A percentile compares a stretch with the other conserved stretches of the same genome.
Evolutionary conservation across 106 monocot genomes (phyloP).

Genomic region (Platanthera guangdongensis): DNA sequence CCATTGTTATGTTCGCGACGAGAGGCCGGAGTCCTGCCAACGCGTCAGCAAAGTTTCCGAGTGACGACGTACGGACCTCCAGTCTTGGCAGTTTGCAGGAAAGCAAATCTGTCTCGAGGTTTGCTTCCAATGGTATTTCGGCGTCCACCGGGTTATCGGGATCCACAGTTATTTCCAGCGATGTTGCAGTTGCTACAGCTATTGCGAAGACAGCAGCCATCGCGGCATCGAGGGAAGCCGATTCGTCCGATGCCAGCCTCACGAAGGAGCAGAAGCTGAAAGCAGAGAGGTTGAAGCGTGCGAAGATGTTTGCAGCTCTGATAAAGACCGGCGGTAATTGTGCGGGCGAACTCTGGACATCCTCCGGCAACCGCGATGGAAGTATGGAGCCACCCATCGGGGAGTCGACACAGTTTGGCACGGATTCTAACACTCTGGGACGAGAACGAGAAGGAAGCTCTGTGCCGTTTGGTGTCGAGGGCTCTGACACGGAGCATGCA

Average conservation of each 20-base stretch:
- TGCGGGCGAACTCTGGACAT: constrained; percentile 14
- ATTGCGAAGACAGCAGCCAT: constrained; percentile 68
- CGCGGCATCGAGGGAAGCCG: constrained; percentile 60
- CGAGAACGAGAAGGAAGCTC: constrained; percentile 66
- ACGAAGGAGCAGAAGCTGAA: constrained; percentile 87
- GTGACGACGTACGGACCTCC: not conserved
- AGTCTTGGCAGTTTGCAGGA: constrained; percentile 21
- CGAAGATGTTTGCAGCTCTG: constrained; percentile 80
- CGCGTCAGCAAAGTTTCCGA: not conserved
- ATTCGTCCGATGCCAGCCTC: constrained; percentile 54
- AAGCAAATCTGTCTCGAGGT: not conserved
- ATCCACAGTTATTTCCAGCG: constrained; percentile 15
- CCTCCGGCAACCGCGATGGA: constrained; percentile 10
- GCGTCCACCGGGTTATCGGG: not conserved
- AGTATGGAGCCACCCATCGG: constrained; percentile 14
- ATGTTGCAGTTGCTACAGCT: constrained; percentile 42
- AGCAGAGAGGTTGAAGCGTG: constrained; percentile 80
- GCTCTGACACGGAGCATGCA: constrained; percentile 7
- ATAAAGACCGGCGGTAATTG: constrained; percentile 41
- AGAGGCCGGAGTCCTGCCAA: constrained; percentile 6
- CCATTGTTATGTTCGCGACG: not conserved
- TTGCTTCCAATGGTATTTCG: constrained; percentile 16
- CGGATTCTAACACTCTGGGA: constrained; percentile 7
- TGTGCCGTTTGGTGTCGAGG: constrained; percentile 29
- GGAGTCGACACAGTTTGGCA: constrained; percentile 13